Base-by-base conservation (phyloP, 2,329 filamentous ascomycete genomes). In the Cytospora schulzeri region DNA sequence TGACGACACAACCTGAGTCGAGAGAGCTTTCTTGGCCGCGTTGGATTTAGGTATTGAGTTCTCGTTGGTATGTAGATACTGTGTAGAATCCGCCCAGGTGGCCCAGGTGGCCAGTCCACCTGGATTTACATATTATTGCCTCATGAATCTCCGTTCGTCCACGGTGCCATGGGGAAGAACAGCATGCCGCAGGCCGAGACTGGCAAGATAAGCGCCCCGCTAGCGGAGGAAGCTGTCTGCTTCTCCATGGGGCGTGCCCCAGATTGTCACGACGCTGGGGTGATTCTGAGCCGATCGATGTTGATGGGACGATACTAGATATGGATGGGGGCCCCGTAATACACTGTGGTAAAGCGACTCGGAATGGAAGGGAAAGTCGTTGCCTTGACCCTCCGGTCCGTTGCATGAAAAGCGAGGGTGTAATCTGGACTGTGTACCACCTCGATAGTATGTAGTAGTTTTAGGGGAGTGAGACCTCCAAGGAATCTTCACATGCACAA, bases 181-280 rank as follows among this genome's bases (percentile, higher is more conserved):
- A 19, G 55, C 35, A 38, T 48, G 22, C 29, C 31, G 54, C 22
- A 41, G 17, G 55, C 35, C 45, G 45, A 48, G 52, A 62, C 38
- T 28, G 59, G 59, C 60, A 56, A 62, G 60, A 62, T 62, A 62
- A 62, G 60, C 52, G 60, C 52, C 60, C 60, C 60, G 60, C 60
- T 62, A 62, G 60, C 52, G 53, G 52, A 51, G 60, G 41, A 24
- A 38, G 33, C 52, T 55, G 53, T 33, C 17, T 38, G 60, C 45
- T 53, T 51, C 60, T 56, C 59, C 59, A 61, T 50, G 59, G 51
- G 60, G 60, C 60, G 48, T 45, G 54, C 65, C 65, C 65, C 65
- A 59, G 64, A 66, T 66, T 66, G 57, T 63, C 51, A 48, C 57
- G 62, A 61, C 56, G 54, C 64, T 64, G 64, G 62, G 62, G 61